These are phyloP conservation scores for Hypoxylon sp. DNA, from an alignment of 2,329 filamentous ascomycete species.

Conservation along the genomic window DNA sequence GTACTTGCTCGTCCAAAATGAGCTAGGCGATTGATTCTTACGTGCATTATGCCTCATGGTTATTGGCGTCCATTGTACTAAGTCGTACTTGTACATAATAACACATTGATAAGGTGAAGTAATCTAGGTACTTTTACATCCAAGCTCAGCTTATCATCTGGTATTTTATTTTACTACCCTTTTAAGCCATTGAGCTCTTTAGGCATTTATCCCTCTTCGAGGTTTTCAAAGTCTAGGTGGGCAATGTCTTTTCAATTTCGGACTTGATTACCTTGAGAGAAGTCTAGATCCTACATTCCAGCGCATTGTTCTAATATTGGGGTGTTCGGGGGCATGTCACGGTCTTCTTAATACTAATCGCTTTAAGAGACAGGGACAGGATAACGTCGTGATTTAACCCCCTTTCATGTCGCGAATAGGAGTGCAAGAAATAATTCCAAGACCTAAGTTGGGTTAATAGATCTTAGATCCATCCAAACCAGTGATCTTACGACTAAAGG, in stretches of 20 bases:
- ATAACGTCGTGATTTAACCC: conserved; percentile 26
- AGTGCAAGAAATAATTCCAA: conserved; percentile 23
- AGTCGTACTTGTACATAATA: conserved; percentile 11
- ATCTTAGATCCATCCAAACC: conserved; percentile 44
- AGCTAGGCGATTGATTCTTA: conserved; percentile 36
- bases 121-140: conserved; percentile 4
- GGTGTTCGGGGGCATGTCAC: conserved; percentile 1
- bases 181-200: conserved; percentile 23
- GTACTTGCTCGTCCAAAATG: conserved; percentile 26
- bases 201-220: conserved; percentile 2
- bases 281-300: not conserved
- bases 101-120: conserved; percentile 3
- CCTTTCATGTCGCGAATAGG: conserved; percentile 35
- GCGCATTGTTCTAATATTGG: conserved; percentile 2
- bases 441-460: conserved; percentile 32
- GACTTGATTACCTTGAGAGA: not conserved
- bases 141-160: conserved; percentile 23
- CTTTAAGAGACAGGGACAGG: conserved; percentile 13
- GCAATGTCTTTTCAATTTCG: conserved; percentile 10
- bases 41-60: conserved; percentile 40
- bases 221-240: not conserved
- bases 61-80: conserved; percentile 29
- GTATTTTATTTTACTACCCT: conserved; percentile 16
- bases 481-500: conserved; percentile 37
- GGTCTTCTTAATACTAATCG: conserved; percentile 10